Evolutionary conservation across 805 yeast genomes (phyloP).

Genomic region (Barnettozyma sucrosica): DNA sequence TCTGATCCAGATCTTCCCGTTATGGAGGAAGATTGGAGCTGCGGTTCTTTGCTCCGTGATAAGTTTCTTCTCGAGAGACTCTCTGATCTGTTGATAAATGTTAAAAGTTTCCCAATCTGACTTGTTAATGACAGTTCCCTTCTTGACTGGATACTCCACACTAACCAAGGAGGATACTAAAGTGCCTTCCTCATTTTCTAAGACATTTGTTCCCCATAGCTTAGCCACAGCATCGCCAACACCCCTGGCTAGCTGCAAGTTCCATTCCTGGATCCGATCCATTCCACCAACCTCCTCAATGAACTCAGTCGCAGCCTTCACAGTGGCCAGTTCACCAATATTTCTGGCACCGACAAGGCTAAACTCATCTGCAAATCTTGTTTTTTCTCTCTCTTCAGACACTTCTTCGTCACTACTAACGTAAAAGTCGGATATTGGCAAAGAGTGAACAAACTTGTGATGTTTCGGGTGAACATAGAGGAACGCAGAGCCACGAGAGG

Average conservation of each 20-base stretch:
- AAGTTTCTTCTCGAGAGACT: constrained; percentile 17
- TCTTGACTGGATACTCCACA: background rate
- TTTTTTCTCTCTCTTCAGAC: background rate
- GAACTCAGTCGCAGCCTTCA: background rate
- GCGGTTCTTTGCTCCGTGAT: constrained; percentile 36
- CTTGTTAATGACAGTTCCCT: background rate
- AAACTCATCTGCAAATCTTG: background rate
- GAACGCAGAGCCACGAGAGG: constrained; percentile 54
- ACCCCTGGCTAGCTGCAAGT: background rate
- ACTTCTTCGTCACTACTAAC: background rate
- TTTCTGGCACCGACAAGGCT: background rate
- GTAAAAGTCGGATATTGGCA: background rate
- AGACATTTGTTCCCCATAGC: background rate
- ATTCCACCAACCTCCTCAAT: background rate
- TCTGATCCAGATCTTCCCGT: constrained; percentile 39
- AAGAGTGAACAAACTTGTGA: background rate
- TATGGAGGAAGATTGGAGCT: constrained; percentile 41
- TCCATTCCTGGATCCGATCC: background rate
- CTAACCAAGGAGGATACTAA: background rate
- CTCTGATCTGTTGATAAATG: background rate
- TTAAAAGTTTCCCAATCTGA: background rate
- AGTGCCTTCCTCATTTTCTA: background rate
- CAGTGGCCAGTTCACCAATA: background rate
- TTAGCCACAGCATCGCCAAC: background rate
- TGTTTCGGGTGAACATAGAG: constrained; percentile 44